phyloP scores from a whole-genome alignment of 129 eudicot genomes.

The Centrapalus pauciflorus region DNA sequence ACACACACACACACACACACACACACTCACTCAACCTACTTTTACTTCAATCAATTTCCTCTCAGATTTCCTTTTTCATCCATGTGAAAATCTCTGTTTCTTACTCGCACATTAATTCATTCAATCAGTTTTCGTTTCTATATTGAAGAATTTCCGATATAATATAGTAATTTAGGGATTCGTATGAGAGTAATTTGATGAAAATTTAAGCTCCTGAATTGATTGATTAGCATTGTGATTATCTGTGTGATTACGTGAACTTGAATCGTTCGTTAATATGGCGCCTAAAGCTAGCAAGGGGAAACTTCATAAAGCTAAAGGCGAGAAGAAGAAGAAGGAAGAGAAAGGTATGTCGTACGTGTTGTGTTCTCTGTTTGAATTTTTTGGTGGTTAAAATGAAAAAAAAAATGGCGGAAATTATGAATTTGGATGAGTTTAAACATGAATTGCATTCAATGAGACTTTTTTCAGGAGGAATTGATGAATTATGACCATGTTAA shows the following conservation, averaged over 20 bases:
- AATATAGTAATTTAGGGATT: neutral
- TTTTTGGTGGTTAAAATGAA: no score
- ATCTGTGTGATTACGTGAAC: neutral
- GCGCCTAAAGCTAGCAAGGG: slow-evolving; percentile 85
- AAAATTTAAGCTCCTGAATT: neutral
- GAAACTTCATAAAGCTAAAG: slow-evolving; percentile 78
- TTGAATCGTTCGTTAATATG: slow-evolving; percentile 30
- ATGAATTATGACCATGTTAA: no score
- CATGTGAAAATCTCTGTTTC: neutral
- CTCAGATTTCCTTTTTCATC: neutral
- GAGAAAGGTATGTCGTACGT: slow-evolving; percentile 55
- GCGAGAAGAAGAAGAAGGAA: slow-evolving; percentile 96
- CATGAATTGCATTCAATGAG: neutral
- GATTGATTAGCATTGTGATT: neutral
- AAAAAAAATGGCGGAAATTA: no score
- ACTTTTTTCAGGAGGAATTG: neutral
- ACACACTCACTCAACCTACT: neutral
- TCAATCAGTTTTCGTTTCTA: neutral
- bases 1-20: neutral
- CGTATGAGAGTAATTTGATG: neutral
- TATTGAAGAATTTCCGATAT: neutral
- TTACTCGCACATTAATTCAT: neutral
- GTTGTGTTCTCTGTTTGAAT: neutral
- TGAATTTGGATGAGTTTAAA: neutral
- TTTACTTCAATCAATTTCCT: neutral